Evolutionary conservation across 768 basidiomycete genomes (phyloP), one percentile per base, ranked within the genome.

Genomic region (Pleurotus tuber-regium): DNA sequence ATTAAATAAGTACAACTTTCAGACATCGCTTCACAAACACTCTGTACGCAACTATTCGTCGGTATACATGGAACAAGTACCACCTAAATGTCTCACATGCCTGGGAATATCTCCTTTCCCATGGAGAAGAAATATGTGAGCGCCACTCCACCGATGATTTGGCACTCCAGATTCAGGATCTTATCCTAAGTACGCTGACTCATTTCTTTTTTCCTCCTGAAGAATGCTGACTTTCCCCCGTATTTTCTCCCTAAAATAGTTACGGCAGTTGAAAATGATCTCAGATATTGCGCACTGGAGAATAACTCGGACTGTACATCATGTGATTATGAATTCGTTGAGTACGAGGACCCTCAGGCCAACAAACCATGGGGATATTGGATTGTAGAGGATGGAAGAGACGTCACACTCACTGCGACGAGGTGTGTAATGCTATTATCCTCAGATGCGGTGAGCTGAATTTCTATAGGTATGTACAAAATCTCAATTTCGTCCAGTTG

Each of bases 1-100:
- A 11, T 46, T 28, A 14, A 18, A 8, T 28, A 2, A 19, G 26
- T 28, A 6, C 10, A 26, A 12, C 9, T 26, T 21, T 14, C 29
- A 47, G 44, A 25, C 44, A 47, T 31, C 31, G 11, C 4, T 47
- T 47, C 44, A 12, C n/a, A n/a, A 25, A 18, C 16, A 47, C 44
- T 9, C 16, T n/a, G 14, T 47, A 29, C 16, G 44, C 44, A 4
- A 31, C 44, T 1, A 33, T 47, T 5, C 44, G 44, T 5, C 44
- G 44, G 14, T 19, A 10, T 14, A 30, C 8, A 19, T 31, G 28
- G 6, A 4, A 16, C 4, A 19, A 23, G 10, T 8, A 10, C 16
- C n/a, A 31, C 18, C 6, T 4, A 12, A 31, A 11, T 2, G 11
- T 5, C 1, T 19, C 29, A 19, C 24, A 26, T 11, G 28, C 26